Evolutionary conservation across 306 rosid genomes (phyloP).

Genomic region (Begonia loranthoides): DNA sequence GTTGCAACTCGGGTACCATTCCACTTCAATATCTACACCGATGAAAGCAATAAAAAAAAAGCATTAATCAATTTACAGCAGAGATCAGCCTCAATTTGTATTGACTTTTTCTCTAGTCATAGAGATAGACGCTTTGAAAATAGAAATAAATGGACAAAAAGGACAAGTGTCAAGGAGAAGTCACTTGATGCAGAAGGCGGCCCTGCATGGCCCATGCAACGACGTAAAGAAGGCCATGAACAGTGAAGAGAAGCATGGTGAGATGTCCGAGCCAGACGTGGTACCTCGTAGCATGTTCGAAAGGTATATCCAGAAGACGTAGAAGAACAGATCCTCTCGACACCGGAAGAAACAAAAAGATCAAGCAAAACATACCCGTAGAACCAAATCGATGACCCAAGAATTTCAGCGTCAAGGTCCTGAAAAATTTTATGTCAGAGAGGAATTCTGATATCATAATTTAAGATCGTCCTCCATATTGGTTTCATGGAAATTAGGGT

Average conservation of each 20-base stretch:
- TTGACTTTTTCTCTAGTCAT: no score
- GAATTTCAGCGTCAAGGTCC: conserved; percentile 29
- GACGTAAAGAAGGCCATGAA: conserved; percentile 60
- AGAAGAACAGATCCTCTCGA: conserved; percentile 93
- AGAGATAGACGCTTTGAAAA: no score
- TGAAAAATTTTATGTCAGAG: conserved; percentile 14
- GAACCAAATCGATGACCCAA: conserved; percentile 59
- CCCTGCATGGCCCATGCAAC: conserved; percentile 58
- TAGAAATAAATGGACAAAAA: not conserved
- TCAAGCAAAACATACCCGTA: conserved; percentile 50
- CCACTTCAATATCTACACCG: conserved; percentile 55
- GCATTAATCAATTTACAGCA: not conserved
- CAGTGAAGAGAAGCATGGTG: conserved; percentile 72
- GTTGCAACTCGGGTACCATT: conserved; percentile 56
- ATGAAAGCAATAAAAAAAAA: not conserved
- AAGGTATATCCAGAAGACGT: conserved; percentile 63
- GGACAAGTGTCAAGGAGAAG: conserved; percentile 8
- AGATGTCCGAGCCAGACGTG: conserved; percentile 98
- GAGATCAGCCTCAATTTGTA: no score
- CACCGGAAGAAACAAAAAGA: conserved; percentile 72
- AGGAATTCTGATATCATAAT: not conserved
- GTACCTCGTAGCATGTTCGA: conserved; percentile 78
- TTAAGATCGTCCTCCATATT: not conserved
- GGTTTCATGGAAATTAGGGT: not conserved
- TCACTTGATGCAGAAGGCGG: conserved; percentile 35